Evolutionary conservation across 768 basidiomycete species (phyloP).

Genomic region (Trametes sanguinea): DNA sequence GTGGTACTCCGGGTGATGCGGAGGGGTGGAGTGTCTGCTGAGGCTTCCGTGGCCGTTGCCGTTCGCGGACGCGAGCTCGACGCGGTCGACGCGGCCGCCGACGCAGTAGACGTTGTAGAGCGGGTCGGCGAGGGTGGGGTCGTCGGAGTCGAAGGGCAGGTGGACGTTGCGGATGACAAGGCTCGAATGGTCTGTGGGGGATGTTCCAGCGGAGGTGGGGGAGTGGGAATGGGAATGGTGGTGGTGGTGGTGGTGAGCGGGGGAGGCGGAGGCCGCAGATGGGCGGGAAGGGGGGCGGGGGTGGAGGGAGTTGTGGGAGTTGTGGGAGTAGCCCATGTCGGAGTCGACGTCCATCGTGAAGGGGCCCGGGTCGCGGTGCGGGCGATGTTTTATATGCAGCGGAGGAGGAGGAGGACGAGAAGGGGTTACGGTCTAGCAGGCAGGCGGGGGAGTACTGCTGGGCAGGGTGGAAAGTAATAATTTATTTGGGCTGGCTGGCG

Average conservation of each 20-base stretch:
- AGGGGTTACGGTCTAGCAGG: neutral
- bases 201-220: neutral
- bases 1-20: slow-evolving; percentile 17
- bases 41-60: slow-evolving; percentile 12
- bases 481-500: neutral
- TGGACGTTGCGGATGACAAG: slow-evolving; percentile 27
- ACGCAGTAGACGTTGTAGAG: slow-evolving; percentile 26
- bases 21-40: slow-evolving; percentile 16
- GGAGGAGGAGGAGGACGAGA: neutral
- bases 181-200: slow-evolving; percentile 11
- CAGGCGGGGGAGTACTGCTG: too few relatives aligned
- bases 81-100: slow-evolving; percentile 17
- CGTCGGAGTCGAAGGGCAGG: slow-evolving; percentile 17
- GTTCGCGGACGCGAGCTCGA: slow-evolving; percentile 19
- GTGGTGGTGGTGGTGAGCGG: neutral
- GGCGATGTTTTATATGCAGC: slow-evolving; percentile 6
- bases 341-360: slow-evolving; percentile 18
- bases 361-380: neutral
- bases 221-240: neutral
- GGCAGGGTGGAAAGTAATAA: neutral
- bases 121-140: slow-evolving; percentile 16
- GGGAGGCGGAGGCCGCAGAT: neutral
- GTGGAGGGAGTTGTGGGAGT: slow-evolving; percentile 7
- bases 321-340: slow-evolving; percentile 18
- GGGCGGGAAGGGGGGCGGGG: neutral